These are phyloP conservation scores for Populus nigra DNA, from an alignment of 345 rosid species.

Conservation along the genomic window DNA sequence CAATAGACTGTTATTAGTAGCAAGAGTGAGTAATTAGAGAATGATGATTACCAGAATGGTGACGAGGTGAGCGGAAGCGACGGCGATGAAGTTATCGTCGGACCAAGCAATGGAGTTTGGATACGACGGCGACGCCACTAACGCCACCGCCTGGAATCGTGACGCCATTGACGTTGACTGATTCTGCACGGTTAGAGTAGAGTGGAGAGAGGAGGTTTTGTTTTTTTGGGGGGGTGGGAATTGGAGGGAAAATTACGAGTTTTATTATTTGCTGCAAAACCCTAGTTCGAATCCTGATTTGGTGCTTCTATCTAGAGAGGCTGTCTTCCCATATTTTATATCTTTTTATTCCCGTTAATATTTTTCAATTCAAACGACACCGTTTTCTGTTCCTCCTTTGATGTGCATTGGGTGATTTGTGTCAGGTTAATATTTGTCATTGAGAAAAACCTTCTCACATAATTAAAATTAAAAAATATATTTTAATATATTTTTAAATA, in stretches of 20 bases:
- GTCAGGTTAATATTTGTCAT: neutral
- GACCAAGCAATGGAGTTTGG: constrained; percentile 93
- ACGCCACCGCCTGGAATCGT: constrained; percentile 74
- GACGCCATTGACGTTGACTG: constrained; percentile 48
- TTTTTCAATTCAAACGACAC: neutral
- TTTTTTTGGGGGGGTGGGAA: too few relatives aligned
- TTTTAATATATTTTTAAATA: too few relatives aligned
- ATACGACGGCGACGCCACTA: constrained; percentile 69
- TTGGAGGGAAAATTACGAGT: neutral
- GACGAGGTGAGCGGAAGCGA: constrained; percentile 80
- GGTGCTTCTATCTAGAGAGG: neutral
- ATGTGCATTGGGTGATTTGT: neutral
- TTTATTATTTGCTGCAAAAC: neutral
- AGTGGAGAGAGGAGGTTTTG: neutral
- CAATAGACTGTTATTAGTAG: neutral
- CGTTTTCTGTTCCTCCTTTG: neutral
- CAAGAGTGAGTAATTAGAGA: neutral
- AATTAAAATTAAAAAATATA: too few relatives aligned
- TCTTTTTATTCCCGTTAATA: neutral
- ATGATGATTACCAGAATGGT: constrained; percentile 55
- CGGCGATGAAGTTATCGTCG: constrained; percentile 85
- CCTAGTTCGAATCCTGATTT: neutral
- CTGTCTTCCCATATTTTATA: neutral
- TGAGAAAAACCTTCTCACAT: too few relatives aligned
- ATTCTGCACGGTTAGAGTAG: neutral